A percentile compares a stretch with the other conserved stretches of the same genome.
phyloP scores from a whole-genome alignment of 1,284 basidiomycete genomes.

The Taiwanofungus camphoratus region DNA sequence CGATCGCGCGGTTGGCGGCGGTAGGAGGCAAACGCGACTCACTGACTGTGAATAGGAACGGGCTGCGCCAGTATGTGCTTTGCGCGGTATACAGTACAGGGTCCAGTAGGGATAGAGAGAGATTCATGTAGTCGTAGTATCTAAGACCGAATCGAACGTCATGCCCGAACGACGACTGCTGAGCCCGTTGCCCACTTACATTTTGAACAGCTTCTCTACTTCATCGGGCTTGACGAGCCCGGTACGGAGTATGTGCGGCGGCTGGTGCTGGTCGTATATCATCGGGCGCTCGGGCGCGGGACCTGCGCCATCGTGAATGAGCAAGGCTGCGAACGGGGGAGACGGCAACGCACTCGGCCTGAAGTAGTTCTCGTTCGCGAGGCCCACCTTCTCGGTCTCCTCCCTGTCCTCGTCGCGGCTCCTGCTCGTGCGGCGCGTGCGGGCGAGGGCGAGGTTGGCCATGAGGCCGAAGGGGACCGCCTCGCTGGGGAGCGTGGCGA shows the following conservation, averaged over 20 bases:
- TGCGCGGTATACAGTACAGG: slow-evolving; percentile 72
- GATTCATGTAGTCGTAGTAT: slow-evolving; percentile 73
- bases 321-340: neutral
- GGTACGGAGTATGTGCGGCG: slow-evolving; percentile 65
- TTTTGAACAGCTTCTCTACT: slow-evolving; percentile 73
- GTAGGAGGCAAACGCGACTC: slow-evolving; percentile 30
- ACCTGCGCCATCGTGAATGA: slow-evolving; percentile 27
- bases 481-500: slow-evolving; percentile 50
- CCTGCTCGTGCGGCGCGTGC: slow-evolving; percentile 31
- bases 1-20: neutral
- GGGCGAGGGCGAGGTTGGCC: slow-evolving; percentile 52
- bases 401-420: slow-evolving; percentile 31
- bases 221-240: slow-evolving; percentile 67
- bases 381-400: slow-evolving; percentile 45
- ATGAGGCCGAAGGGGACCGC: slow-evolving; percentile 69
- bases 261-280: slow-evolving; percentile 36
- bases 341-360: slow-evolving; percentile 42
- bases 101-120: slow-evolving; percentile 66
- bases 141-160: too few species aligned
- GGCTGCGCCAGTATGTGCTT: slow-evolving; percentile 66
- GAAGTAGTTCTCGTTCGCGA: slow-evolving; percentile 63
- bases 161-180: too few species aligned
- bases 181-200: too few species aligned
- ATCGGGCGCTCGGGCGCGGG: slow-evolving; percentile 35
- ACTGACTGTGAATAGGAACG: slow-evolving; percentile 81